Evolutionary conservation across 2,329 filamentous ascomycete genomes (phyloP), one percentile per base, ranked within the genome.

Genomic region (Calonectria honghensis): DNA sequence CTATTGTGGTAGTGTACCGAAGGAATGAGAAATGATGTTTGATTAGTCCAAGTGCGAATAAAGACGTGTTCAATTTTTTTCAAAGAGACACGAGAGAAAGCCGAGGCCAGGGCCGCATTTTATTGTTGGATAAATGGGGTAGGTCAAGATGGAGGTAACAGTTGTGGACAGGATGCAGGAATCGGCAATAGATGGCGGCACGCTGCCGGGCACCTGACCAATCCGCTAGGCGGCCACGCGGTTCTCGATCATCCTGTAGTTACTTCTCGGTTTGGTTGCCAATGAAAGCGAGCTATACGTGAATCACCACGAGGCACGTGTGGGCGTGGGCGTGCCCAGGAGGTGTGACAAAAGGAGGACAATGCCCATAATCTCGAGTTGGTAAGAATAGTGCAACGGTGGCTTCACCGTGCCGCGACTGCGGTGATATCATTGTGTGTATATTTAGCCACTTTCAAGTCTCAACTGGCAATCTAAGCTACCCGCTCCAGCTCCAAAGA

Each of bases 161-260:
- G 50, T 35, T 75, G 75, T 75, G 70, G 76, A 74, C 76, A 77
- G 70, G 63, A 68, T 76, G 77, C 79, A 76, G 70, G 67, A 72
- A 72, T 3, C 59, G 72, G 64, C 41, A 68, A 73, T 29, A 29
- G 20, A 41, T 39, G 3, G 27, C 16, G 31, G 70, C 71, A 74
- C 66, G 48, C 72, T 57, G 27, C 67, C 57, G 67, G 48, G 67
- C 71, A 79, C 79, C 77, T 78, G 73, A 73, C 79, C 76, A 70
- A 76, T 68, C 69, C 68, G 39, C 39, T 32, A 57, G 41, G 68
- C 68, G 73, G 66, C 71, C 61, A 73, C 73, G 72, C 76, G 63
- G 72, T 73, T 72, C 41, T 13, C 39, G 39, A 65, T 39, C 24
- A 64, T 27, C n/a, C 52, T 32, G 37, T 39, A 59, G 57, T 45